Evolutionary conservation across 208 protist genomes (phyloP), one percentile per base, ranked within the genome.

Genomic region (Crithidia acanthocephali): DNA sequence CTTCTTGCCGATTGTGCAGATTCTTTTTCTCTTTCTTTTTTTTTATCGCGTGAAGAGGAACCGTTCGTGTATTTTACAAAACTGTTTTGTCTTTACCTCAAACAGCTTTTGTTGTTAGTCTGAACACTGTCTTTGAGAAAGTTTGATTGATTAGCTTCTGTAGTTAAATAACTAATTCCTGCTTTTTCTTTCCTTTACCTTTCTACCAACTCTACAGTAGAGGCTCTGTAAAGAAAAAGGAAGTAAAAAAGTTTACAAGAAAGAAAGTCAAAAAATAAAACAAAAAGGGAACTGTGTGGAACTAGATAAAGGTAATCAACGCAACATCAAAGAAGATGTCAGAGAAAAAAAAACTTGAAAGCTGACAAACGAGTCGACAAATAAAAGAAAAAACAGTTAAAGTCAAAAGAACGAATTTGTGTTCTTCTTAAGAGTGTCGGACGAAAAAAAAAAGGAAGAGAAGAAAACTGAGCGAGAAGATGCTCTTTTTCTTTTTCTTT

Each of bases 171-270:
- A n/a, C 16, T 40, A 40, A 40, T n/a, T 48, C 28, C 35, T 22
- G 32, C 37, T 69, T 58, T 57, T 60, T 56, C 48, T 68, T 47
- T 57, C 28, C 30, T n/a, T 57, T 37, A 40, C 52, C 52, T 32
- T 37, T 57, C 28, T 15, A 40, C 52, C 30, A 18, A 37, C 52
- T 32, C 9, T 57, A 37, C 30, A 57, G 52, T 57, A 57, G 52
- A 57, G 52, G 52, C 55, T 60, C 55, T 47, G 33, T 16, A 60
- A 60, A 47, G 33, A 45, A 60, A 23, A 45, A 60, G 7, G 35
- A 27, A 5, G 23, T 22, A 44, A 57, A 44, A 57, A 61, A 58
- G 42, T 22, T 28, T 45, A 47, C 40, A 33, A 27, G 47, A 11
- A 35, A 56, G 32, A 63, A 47, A 74, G 25, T 5, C 10, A 48